Evolutionary conservation across 2,329 filamentous ascomycete species (phyloP), one percentile per base, ranked within the genome.

Genomic region (Apiospora rasikravindrae): DNA sequence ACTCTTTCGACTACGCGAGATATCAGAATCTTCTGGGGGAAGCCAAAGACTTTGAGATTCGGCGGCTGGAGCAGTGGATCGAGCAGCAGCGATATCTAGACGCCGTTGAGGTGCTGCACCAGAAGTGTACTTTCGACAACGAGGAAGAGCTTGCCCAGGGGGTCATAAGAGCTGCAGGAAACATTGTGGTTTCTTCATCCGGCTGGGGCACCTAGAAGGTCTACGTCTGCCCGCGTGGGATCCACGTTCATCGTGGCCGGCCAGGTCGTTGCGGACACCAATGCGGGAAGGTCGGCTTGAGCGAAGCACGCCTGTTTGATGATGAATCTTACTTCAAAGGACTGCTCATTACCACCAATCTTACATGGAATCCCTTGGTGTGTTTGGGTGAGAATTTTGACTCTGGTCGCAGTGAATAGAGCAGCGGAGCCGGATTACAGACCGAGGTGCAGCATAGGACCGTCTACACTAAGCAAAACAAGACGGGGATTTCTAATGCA

Each of bases 221-320:
- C 1, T 86, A 85, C 73, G 78, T 86, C 11, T 81, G 80, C 66
- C 80, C 80, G 10, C 74, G 76, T 11, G 53, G 64, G 29, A 76
- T 80, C 37, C 0, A 0, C 2, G 72, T 66, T 5, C 79, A 81
- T 64, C 73, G 64, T 33, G 78, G 76, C 3, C 68, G 76, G 13
- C 73, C 72, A n/a, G n/a, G n/a, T n/a, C n/a, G n/a, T n/a, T 4
- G 37, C 29, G 2, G 53, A 19, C 10, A n/a, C n/a, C n/a, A n/a
- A n/a, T 80, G 79, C 70, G 76, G 70, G 16, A 22, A 47, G 6
- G 16, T 14, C 45, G 45, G 10, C 16, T 22, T 22, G 47, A 22
- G 47, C 6, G 22, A 49, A 24, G 4, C 45, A 7, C 6, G 22
- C 0, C 2, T 49, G 22, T 49, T n/a, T 8, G 47, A 24, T 22